Percentiles rank a stretch among this genome's conserved stretches.
Conservation (phyloP, 768 basidiomycete species). For the Dacryopinax primogenitus region DNA sequence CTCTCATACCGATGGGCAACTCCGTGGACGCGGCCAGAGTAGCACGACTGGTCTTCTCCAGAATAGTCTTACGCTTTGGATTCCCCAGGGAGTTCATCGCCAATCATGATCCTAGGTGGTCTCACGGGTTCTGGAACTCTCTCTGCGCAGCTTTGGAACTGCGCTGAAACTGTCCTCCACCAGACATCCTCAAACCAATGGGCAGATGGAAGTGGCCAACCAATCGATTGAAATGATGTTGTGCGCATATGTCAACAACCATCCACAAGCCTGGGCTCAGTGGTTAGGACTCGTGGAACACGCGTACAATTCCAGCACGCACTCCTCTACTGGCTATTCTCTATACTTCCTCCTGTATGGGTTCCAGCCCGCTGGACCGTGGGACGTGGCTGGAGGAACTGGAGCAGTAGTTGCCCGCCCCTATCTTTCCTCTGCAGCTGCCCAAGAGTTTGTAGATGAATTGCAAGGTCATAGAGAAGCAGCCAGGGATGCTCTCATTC, state of each 20-base stretch:
- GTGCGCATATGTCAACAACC: conserved; percentile 23
- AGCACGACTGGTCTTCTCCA: conserved; percentile 14
- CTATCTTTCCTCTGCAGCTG: too few species aligned
- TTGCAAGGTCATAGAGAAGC: too few species aligned
- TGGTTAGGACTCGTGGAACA: conserved; percentile 21
- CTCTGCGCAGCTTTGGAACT: conserved; percentile 18
- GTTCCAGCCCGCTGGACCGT: too few species aligned
- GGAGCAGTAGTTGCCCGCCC: too few species aligned
- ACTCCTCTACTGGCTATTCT: conserved; percentile 23
- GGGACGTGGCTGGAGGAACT: too few species aligned
- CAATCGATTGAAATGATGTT: conserved; percentile 26
- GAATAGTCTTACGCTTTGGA: conserved; percentile 12
- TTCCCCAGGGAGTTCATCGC: conserved; percentile 12
- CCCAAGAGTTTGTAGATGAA: too few species aligned
- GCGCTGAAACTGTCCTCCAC: conserved; percentile 23
- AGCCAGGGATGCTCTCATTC: too few species aligned
- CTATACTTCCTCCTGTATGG: conserved; percentile 25
- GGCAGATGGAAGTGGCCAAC: conserved; percentile 29
- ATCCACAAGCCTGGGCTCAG: conserved; percentile 22
- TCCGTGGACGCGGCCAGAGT: neutral
- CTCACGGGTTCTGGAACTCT: conserved; percentile 22
- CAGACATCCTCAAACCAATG: conserved; percentile 33
- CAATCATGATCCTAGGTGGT: conserved; percentile 5
- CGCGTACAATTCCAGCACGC: conserved; percentile 26
- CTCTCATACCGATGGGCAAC: conserved; percentile 14